phyloP scores from a whole-genome alignment of 495 filamentous ascomycete species.

The Hypoxylon intermedium region DNA sequence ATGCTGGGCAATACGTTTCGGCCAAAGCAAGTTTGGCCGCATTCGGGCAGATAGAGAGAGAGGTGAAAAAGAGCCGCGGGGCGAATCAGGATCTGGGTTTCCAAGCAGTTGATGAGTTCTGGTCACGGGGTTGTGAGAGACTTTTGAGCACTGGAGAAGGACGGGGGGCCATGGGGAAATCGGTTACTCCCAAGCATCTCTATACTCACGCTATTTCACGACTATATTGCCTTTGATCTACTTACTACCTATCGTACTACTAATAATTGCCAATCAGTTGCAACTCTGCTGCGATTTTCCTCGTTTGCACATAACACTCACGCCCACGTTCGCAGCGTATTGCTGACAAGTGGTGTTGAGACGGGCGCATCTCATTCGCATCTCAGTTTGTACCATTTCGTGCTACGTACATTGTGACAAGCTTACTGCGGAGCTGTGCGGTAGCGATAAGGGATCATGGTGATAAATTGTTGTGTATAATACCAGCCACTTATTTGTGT shows the following conservation, averaged over 20 bases:
- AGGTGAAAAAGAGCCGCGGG: conserved; percentile 8
- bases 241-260: conserved; percentile 21
- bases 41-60: conserved; percentile 13
- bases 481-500: conserved; percentile 44
- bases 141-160: conserved; percentile 11
- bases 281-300: conserved; percentile 1
- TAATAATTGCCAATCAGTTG: conserved; percentile 29
- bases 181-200: conserved; percentile 17
- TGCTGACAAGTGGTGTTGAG: conserved; percentile 18
- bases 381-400: conserved; percentile 16
- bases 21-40: conserved; percentile 19
- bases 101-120: conserved; percentile 10
- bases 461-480: conserved; percentile 31
- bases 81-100: conserved; percentile 22
- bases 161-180: conserved; percentile 4
- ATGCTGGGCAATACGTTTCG: conserved; percentile 35
- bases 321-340: conserved; percentile 19
- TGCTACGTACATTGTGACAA: conserved; percentile 38
- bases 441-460: conserved; percentile 26
- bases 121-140: conserved; percentile 26
- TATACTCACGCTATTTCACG: conserved; percentile 40
- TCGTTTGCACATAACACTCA: background rate
- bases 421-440: conserved; percentile 29
- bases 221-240: conserved; percentile 27
- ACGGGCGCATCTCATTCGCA: conserved; percentile 19